Evolutionary conservation across 768 basidiomycete species (phyloP), one percentile per base, ranked within the genome.

Genomic region (Tylopilus sp.): DNA sequence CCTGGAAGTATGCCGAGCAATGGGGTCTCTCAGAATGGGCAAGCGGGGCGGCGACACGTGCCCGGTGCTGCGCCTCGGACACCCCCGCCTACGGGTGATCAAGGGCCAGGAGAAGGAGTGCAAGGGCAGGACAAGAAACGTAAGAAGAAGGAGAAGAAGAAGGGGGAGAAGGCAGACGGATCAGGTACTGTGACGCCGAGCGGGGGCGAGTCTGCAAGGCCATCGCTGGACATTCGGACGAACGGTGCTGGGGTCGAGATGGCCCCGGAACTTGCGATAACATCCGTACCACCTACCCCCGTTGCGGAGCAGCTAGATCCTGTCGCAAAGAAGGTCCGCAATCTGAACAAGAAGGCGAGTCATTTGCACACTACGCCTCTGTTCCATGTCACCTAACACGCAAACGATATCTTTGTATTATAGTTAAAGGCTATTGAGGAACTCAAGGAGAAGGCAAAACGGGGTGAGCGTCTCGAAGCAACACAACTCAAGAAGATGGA

Each of bases 361-460:
- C 19, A 38, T 45, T 53, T 22, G 21, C 34, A n/a, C n/a, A n/a
- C n/a, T n/a, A n/a, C n/a, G n/a, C 34, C 38, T 22, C 17, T 19
- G 2, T n/a, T 4, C 36, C 14, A 19, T 5, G 11, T 38, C 22
- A 7, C 29, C 37, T 53, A n/a, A 56, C 16, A 1, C 16, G 14
- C n/a, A 13, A 14, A 7, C n/a, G 17, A 17, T 17, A 14, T 25
- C 25, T 42, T 10, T 10, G 19, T 38, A 6, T 4, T 51, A 33
- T 60, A 97, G 94, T 78, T 99, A 59, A 98, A 97, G 70, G 96
- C 96, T n/a, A 98, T 99, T 60, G 93, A 98, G 21, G 95, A 98
- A 64, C 83, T 99, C 45, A 98, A 98, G 76, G 91, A 90, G 59
- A 93, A 94, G 75, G 81, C 83, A 25, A 87, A 82, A 64, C 82